Conservation (phyloP, 495 filamentous ascomycete genomes). For the Talaromyces proteolyticus region DNA sequence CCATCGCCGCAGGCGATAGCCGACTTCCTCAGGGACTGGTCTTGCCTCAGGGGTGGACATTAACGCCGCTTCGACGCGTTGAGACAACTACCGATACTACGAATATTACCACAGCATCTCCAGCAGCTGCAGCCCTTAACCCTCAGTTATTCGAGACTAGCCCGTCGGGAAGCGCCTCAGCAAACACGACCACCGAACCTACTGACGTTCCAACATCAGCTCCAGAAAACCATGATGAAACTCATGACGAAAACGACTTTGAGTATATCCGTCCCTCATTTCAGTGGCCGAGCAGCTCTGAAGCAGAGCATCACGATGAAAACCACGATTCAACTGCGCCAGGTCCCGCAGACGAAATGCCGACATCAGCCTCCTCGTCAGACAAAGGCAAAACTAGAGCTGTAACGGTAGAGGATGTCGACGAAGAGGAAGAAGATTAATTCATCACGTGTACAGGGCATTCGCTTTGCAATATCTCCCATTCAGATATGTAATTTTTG, state of each 20-base stretch:
- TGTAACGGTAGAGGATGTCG: conserved; percentile 42
- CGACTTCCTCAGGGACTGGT: conserved; percentile 67
- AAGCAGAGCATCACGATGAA: no score
- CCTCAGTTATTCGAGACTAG: neutral
- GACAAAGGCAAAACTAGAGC: conserved; percentile 42
- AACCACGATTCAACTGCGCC: no score
- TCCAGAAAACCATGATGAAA: neutral
- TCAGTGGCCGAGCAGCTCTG: no score
- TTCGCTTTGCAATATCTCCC: neutral
- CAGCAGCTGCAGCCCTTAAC: conserved; percentile 3
- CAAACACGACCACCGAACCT: neutral
- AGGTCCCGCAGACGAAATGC: conserved; percentile 2
- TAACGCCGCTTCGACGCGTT: conserved; percentile 60
- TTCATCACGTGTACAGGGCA: neutral
- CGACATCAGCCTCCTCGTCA: conserved; percentile 2
- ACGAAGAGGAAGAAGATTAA: conserved; percentile 29
- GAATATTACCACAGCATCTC: conserved; percentile 1
- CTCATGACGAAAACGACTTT: neutral
- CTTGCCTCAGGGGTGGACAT: conserved; percentile 71
- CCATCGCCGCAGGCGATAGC: conserved; percentile 58
- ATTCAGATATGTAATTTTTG: neutral
- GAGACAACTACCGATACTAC: conserved; percentile 5
- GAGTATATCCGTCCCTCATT: neutral
- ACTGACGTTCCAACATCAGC: neutral
- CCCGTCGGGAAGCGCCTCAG: neutral